Evolutionary conservation across 306 rosid genomes (phyloP).

Genomic region (Gleditsia sinensis): DNA sequence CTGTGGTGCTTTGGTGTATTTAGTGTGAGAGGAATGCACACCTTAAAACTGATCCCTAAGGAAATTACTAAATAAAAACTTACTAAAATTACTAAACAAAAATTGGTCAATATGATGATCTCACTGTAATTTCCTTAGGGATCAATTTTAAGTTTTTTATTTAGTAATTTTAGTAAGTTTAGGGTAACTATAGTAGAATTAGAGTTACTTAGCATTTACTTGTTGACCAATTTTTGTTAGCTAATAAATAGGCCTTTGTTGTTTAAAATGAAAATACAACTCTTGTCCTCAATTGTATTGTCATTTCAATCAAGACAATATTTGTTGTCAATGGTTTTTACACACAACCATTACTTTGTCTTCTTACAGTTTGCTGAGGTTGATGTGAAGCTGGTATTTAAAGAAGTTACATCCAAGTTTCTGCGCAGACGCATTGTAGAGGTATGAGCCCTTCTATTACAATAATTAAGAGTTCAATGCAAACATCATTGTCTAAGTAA

Average conservation of each 20-base stretch:
- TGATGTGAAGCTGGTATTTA: conserved; percentile 95
- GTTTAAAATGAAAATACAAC: neutral
- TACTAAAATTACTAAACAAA: no score
- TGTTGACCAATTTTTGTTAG: neutral
- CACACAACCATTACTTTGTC: neutral
- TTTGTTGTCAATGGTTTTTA: neutral
- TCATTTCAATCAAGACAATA: neutral
- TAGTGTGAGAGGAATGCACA: neutral
- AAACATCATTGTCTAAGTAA: conserved; percentile 1
- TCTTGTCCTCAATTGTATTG: neutral
- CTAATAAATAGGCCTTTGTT: neutral
- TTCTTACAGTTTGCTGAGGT: conserved; percentile 83
- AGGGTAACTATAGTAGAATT: neutral
- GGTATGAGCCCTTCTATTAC: conserved; percentile 53
- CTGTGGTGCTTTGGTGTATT: neutral
- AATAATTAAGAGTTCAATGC: conserved; percentile 23
- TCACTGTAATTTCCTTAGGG: neutral
- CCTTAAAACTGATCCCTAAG: no score
- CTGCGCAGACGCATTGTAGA: conserved; percentile 89
- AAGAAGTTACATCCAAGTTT: conserved; percentile 85
- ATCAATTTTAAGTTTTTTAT: conserved; percentile 4
- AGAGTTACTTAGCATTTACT: neutral
- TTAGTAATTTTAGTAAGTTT: neutral
- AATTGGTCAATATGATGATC: no score
- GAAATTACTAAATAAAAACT: no score